Evolutionary conservation across 129 eudicot species (phyloP).

Genomic region (Erigeron canadensis): DNA sequence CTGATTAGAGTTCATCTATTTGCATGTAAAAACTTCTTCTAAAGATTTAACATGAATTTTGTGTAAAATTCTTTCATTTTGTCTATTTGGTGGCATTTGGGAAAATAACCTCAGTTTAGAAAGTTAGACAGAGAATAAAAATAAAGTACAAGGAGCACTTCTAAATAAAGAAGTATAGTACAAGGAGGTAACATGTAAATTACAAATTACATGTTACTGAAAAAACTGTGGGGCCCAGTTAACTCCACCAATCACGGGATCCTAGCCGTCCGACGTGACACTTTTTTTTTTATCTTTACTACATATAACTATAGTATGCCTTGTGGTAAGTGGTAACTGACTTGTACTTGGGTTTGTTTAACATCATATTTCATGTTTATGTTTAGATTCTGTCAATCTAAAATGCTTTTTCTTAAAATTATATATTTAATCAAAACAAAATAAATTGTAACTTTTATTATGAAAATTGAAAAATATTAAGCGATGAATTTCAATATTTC

Average conservation of each 20-base stretch:
- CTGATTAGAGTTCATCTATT: background rate
- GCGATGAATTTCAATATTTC: no score
- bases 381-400: no score
- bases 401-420: no score
- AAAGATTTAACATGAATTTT: background rate
- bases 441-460: no score
- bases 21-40: background rate
- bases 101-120: constrained; percentile 15
- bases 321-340: no score
- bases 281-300: background rate
- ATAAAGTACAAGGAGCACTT: constrained; percentile 30
- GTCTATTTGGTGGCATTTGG: constrained; percentile 8
- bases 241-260: constrained; percentile 40
- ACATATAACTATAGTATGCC: background rate
- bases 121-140: constrained; percentile 12
- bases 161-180: constrained; percentile 23
- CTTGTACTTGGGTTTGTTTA: no score
- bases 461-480: no score
- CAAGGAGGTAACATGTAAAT: constrained; percentile 33
- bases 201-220: constrained; percentile 15
- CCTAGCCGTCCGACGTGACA: constrained; percentile 32
- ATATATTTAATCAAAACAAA: no score
- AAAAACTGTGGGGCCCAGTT: background rate
- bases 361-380: no score
- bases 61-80: constrained; percentile 11